These are phyloP conservation scores for Talaromyces sp. DNA, from an alignment of 2,329 filamentous ascomycete genomes.

Conservation along the genomic window DNA sequence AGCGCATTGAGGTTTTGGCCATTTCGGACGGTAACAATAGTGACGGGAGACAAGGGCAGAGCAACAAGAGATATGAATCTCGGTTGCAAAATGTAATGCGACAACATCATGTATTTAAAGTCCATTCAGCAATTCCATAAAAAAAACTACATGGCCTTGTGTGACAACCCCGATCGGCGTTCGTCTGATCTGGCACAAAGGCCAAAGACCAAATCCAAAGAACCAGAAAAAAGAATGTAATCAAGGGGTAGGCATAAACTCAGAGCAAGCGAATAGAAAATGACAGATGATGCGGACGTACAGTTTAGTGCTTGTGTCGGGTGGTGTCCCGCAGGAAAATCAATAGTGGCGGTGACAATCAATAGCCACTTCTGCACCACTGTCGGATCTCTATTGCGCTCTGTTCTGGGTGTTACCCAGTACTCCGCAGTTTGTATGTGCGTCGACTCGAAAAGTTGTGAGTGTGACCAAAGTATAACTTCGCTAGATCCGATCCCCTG, in stretches of 20 bases:
- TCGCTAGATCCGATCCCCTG: not conserved
- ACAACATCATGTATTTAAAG: conserved; percentile 9
- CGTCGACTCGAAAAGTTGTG: not conserved
- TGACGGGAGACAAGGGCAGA: not conserved
- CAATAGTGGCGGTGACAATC: conserved; percentile 17
- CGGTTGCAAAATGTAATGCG: not conserved
- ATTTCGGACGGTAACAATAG: not conserved
- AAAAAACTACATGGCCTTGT: not conserved
- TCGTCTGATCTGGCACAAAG: conserved; percentile 10
- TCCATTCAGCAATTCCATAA: not conserved
- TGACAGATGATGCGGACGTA: not conserved
- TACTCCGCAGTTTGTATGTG: not conserved
- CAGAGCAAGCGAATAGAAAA: not conserved
- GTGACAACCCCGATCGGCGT: conserved; percentile 12
- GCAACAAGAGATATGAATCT: not conserved
- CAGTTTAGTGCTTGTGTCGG: not conserved
- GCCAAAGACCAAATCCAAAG: not conserved
- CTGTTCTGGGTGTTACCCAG: not conserved
- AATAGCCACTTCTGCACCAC: not conserved
- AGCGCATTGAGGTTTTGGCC: conserved; percentile 6
- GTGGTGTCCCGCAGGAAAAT: conserved; percentile 7
- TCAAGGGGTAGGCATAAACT: conserved; percentile 1
- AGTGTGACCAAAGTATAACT: conserved; percentile 10
- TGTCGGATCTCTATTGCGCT: not conserved
- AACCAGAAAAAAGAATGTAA: conserved; percentile 4